Base-by-base conservation (phyloP, 1,139 yeast species). In the Dujonia santamariae region DNA sequence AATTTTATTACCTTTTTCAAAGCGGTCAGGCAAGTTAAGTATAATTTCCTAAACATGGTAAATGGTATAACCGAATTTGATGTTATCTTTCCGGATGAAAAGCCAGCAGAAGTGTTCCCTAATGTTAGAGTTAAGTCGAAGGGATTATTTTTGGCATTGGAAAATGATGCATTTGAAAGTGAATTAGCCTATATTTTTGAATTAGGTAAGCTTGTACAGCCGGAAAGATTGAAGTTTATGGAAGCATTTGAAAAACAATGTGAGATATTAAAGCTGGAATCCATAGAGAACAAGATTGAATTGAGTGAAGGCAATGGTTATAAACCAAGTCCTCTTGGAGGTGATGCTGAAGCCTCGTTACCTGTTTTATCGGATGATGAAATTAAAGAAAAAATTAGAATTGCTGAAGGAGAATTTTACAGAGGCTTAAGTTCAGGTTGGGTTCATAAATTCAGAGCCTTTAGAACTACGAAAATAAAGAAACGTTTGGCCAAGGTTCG, bases 351-450 rank as follows among this genome's bases (percentile, higher is more conserved):
- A n/a, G 30, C 26, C 11, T 13, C 11, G 9, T 12, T 27, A 7
- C 29, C 34, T 17, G 20, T 31, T 9, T 28, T 26, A 11, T 13
- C 30, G 20, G 43, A 45, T 22, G 49, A 48, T 22, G 60, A 61
- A 32, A 67, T 66, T 0, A 50, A 53, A 11, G 42, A 40, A 4
- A 46, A 55, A 16, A 61, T 75, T 4, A 52, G 51, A 5, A 37
- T 49, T 4, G 78, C 79, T 0, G 52, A 47, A 31, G 56, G 60
- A 9, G 34, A 62, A 6, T 58, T 73, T 15, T 57, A 67, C 28
- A 41, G 47, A 34, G 76, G 83, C 41, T 61, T 85, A 26, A 75
- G 92, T 0, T 67, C 66, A 15, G 76, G 94, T 0, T 90, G 97
- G 97, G 71, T 84, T 19, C 43, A 48, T 31, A 66, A 62, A 38